Conservation (phyloP, 257 asterid species). For the Solanum piurae region DNA sequence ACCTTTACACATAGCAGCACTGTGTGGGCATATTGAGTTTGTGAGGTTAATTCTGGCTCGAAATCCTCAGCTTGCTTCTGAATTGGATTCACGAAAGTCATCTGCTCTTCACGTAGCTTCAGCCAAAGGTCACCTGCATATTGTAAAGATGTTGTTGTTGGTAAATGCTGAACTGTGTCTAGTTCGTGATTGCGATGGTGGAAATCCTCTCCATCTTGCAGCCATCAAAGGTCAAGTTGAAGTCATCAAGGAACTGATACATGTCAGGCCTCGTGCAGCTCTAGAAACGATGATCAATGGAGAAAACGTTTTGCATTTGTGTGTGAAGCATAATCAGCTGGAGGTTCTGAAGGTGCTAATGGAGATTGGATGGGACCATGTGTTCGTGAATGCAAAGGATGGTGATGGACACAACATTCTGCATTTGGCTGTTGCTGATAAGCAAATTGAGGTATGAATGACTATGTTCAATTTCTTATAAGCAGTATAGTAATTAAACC, state of each 20-base stretch:
- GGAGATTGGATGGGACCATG: not conserved
- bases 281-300: slow-evolving; percentile 23
- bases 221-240: slow-evolving; percentile 29
- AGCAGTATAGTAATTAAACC: not conserved
- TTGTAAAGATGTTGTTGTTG: not conserved
- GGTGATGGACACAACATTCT: slow-evolving; percentile 2
- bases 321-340: slow-evolving; percentile 18
- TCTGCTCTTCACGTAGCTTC: slow-evolving; percentile 46
- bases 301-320: slow-evolving; percentile 27
- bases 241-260: slow-evolving; percentile 13
- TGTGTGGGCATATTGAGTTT: slow-evolving; percentile 13
- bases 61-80: slow-evolving; percentile 16
- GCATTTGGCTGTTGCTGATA: slow-evolving; percentile 7
- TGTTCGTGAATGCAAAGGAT: slow-evolving; percentile 2
- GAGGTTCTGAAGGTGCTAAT: slow-evolving; percentile 4
- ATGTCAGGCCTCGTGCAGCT: slow-evolving; percentile 17
- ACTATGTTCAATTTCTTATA: not conserved
- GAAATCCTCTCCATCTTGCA: slow-evolving; percentile 47
- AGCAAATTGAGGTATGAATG: slow-evolving; percentile 26
- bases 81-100: slow-evolving; percentile 16
- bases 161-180: slow-evolving; percentile 31
- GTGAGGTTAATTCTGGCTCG: slow-evolving; percentile 11
- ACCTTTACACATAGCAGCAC: slow-evolving; percentile 37
- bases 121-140: slow-evolving; percentile 18
- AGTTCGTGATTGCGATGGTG: slow-evolving; percentile 30